Base-by-base conservation (phyloP, 345 rosid genomes). In the Microthlaspi erraticum region DNA sequence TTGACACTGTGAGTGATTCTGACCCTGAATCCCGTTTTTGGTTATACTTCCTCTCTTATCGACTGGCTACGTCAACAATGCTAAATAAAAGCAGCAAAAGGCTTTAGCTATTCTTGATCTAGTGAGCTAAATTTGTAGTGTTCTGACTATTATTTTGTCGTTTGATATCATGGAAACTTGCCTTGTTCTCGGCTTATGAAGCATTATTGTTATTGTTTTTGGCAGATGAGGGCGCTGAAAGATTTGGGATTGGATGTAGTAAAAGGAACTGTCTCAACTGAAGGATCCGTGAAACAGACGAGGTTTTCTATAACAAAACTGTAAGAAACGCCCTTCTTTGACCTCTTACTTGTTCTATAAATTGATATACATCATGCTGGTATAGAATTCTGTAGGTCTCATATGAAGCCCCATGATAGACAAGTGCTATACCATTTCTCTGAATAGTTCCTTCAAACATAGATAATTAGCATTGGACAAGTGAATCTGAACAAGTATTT, bases 141-240 rank as follows among this genome's bases (percentile, higher is more conserved):
- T 45, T n/a, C 37, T 50, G 5, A 43, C 44, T 60, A 38, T 26
- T 16, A 46, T 18, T 34, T 17, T 41, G 16, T 59, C 7, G 50
- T 56, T 49, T 32, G 2, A 42, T 17, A 56, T 13, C 23, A 11
- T 36, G 26, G 8, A 59, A 31, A 66, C 32, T 70, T 42, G 66
- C 31, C 37, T 37, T 59, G 48, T 13, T 17, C 56, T 50, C 53
- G 23, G 60, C 68, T 50, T 48, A 62, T 69, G 20, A 36, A n/a
- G 46, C 20, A 11, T 69, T 12, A 1, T 55, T 56, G 29, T 2
- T 56, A 5, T 2, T 26, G 31, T 20, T 16, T 60, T 45, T 60
- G 70, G 77, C 85, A 94, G 99, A 91, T 94, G 89, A 89, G 67
- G 42, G 85, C 97, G 53, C 77, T 94, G 84, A 94, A 88, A 81